Percentiles rank a stretch among this genome's conserved stretches.
Evolutionary conservation across 305 asterid genomes (phyloP).

Genomic region (Fraxinus ornus): DNA sequence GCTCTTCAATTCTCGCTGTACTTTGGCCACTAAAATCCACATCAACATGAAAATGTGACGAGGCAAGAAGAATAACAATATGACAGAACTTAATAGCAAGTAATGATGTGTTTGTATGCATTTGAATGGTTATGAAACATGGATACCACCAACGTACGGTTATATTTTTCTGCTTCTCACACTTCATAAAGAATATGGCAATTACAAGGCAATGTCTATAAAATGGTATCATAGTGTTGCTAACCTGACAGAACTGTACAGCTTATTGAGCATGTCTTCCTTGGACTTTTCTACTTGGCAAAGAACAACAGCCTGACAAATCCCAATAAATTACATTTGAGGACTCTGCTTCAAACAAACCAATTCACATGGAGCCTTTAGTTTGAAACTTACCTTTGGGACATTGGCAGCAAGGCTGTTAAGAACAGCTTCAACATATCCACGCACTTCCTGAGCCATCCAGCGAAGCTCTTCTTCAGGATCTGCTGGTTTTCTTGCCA

Average conservation of each 20-base stretch:
- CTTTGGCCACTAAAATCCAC: constrained; percentile 65
- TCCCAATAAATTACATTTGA: constrained; percentile 21
- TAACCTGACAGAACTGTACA: constrained; percentile 90
- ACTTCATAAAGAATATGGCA: background rate
- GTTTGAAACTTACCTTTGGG: constrained; percentile 63
- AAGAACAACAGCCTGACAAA: constrained; percentile 91
- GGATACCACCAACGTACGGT: background rate
- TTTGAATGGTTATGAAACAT: background rate
- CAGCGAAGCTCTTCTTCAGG: constrained; percentile 99
- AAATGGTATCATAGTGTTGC: constrained; percentile 14
- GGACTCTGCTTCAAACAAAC: constrained; percentile 16
- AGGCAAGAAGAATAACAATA: background rate
- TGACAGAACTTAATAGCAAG: background rate
- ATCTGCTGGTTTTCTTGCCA: constrained; percentile 93
- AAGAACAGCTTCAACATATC: constrained; percentile 98
- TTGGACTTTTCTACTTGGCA: constrained; percentile 99
- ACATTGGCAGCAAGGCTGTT: constrained; percentile 99
- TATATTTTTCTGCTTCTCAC: constrained; percentile 10
- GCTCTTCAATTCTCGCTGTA: constrained; percentile 87
- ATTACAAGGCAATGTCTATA: background rate
- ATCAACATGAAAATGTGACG: constrained; percentile 12
- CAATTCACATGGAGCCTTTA: constrained; percentile 8
- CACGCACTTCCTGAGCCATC: constrained; percentile 99
- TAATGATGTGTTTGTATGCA: background rate
- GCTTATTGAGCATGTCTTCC: constrained; percentile 97